Base-by-base conservation (phyloP, 371 early-diverging fungal genomes). In the Smittium mucronatum region DNA sequence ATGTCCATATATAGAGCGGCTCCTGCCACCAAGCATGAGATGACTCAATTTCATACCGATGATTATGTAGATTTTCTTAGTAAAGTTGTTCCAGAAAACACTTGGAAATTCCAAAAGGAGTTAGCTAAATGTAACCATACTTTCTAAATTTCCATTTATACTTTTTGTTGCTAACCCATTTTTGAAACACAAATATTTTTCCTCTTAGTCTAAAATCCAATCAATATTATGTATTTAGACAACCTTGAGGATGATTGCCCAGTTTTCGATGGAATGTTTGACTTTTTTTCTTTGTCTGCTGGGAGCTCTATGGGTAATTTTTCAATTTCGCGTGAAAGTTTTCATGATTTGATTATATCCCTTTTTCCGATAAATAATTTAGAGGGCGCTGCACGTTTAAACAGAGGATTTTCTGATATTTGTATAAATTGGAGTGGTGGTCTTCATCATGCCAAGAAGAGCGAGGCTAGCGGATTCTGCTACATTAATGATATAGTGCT, bases 341-440 rank as follows among this genome's bases (percentile, higher is more conserved):
- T n/a, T n/a, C n/a, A n/a, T n/a, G n/a, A n/a, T n/a, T n/a, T n/a
- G n/a, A n/a, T n/a, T n/a, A n/a, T n/a, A n/a, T n/a, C n/a, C n/a
- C n/a, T n/a, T n/a, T n/a, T n/a, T n/a, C n/a, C n/a, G n/a, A 11
- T 30, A 61, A 61, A 61, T 16, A 61, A 61, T 61, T 30, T 61
- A 61, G 94, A 87, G 76, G 97, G 93, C 30, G 99, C 99, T 5
- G 86, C 86, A 60, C 92, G 93, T 69, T 78, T 99, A 57, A 98
- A 93, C 75, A 85, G 87, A 58, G 92, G 90, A 2, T 89, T 93
- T 67, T 84, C 92, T 15, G 99, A 99, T 73, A 93, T 98, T 69
- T 93, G 94, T 58, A 93, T 99, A 72, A 99, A 99, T 76, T 99
- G 99, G 99, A 87, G 93, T 5, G 99, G 99, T 60, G 99, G 99